Conservation (phyloP, 352 stramenopile species). For the Detonula confervacea region DNA sequence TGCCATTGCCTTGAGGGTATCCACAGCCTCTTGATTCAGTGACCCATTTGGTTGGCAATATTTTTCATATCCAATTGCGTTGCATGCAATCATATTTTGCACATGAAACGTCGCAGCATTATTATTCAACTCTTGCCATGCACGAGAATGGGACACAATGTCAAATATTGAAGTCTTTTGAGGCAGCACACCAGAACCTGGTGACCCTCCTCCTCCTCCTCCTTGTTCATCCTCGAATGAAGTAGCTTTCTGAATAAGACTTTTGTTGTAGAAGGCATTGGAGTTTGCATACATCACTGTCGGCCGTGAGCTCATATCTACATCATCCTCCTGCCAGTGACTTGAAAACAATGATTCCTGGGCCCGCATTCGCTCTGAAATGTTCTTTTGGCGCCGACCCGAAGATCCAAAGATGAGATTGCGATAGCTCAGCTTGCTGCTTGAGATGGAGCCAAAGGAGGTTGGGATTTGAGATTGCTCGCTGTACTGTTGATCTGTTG, state of each 20-base stretch:
- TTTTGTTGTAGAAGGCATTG: constrained; percentile 63
- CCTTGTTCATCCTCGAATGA: constrained; percentile 51
- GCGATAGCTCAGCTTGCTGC: constrained; percentile 77
- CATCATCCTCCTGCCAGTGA: constrained; percentile 48
- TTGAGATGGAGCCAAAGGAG: constrained; percentile 9
- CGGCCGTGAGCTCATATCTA: constrained; percentile 57
- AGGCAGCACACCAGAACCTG: not conserved
- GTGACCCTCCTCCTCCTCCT: not conserved
- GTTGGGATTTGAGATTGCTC: constrained; percentile 49
- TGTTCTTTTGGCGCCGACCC: constrained; percentile 67
- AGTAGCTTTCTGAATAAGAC: constrained; percentile 42
- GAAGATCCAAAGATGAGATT: constrained; percentile 79
- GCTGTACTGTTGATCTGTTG: constrained; percentile 52
- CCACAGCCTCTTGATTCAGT: constrained; percentile 35
- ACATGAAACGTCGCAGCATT: constrained; percentile 17
- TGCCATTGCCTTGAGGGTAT: constrained; percentile 66
- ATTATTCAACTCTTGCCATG: constrained; percentile 68
- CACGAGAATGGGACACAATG: constrained; percentile 62
- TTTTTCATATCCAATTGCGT: constrained; percentile 28
- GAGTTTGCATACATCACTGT: constrained; percentile 79
- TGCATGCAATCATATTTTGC: constrained; percentile 17
- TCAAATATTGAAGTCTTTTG: constrained; percentile 66
- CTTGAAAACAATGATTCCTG: constrained; percentile 74
- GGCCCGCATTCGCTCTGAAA: constrained; percentile 73
- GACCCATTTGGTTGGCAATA: constrained; percentile 40